Base-by-base conservation (phyloP, 768 basidiomycete species). In the Phlebiopsis flavidoalba region DNA sequence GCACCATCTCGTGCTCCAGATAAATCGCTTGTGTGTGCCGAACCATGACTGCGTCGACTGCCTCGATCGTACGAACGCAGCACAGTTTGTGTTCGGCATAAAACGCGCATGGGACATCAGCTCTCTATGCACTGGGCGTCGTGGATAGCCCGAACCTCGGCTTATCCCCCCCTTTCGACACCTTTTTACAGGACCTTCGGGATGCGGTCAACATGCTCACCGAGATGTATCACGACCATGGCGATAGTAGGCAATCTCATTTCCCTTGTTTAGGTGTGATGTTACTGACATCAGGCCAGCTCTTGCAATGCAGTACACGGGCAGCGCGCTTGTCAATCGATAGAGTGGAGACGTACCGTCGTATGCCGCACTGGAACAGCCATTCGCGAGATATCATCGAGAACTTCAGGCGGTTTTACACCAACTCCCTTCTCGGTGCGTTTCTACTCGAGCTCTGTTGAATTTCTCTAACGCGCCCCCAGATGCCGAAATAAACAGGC, bases 171-270 rank as follows among this genome's bases (percentile, higher is more conserved):
- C n/a, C n/a, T n/a, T n/a, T n/a, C n/a, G n/a, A n/a, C n/a, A n/a
- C n/a, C n/a, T n/a, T n/a, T n/a, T n/a, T n/a, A n/a, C n/a, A n/a
- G n/a, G n/a, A n/a, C n/a, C n/a, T n/a, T n/a, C n/a, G n/a, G 10
- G 95, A 96, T 71, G 95, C 93, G 0, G 91, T 95, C 45, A 94
- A 95, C 71, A 95, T 98, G 85, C 70, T 99, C 65, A 98, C 95
- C 3, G 94, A 97, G 75, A 98, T 99, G 95, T 98, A 95, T 72
- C 94, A 96, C 70, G 94, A 97, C 71, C 95, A 97, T 65, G 94
- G 94, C 1, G 94, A 97, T 69, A 95, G 93, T 94, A 69, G 68
- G 90, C 74, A 24, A 43, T 51, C 26, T 46, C 58, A 14, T 19
- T 36, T 33, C 4, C 19, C 43, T 64, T 47, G 47, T 56, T 47